Evolutionary conservation across 2,329 filamentous ascomycete genomes (phyloP), one percentile per base, ranked within the genome.

Genomic region (Ceratocystis cubensis): DNA sequence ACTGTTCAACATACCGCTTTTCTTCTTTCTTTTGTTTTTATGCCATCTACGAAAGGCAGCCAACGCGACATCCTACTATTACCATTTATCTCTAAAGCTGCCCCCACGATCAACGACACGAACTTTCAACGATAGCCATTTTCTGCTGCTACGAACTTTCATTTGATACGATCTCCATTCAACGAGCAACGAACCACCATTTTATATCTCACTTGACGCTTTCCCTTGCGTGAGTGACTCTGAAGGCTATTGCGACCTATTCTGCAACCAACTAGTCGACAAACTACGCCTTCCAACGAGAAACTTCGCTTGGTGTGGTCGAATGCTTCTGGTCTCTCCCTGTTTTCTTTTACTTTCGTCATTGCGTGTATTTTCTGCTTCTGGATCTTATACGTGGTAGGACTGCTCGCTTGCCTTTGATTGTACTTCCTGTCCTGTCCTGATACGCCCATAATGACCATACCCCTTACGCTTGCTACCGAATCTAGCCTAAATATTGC

Each of bases 401-500:
- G 28, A 59, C 33, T 37, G 20, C 22, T n/a, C 25, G 22, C 61
- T 46, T 22, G 30, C 20, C 30, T 25, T 63, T 44, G 17, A 5
- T n/a, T 59, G 28, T 59, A 37, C 30, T 59, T n/a, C 33, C 28
- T 30, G 13, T 37, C 33, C 30, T 65, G 50, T n/a, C 33, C 17
- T 57, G 33, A n/a, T 30, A 53, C 59, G 57, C 48, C 44, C 64
- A 68, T 62, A 22, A 68, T 68, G 67, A 61, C 61, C 53, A 66
- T 53, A 64, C 53, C 67, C 64, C 61, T 65, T 64, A 65, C 67
- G 57, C 61, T 64, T 41, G n/a, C 53, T 64, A 17, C 67, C 61
- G 64, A 66, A 59, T 63, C 67, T 30, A 64, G 37, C 33, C 62
- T 61, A 33, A 59, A 64, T 62, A 65, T 50, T 63, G 33, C 66